Evolutionary conservation across 2,329 filamentous ascomycete genomes (phyloP).

Genomic region (Bipolaris cookei): DNA sequence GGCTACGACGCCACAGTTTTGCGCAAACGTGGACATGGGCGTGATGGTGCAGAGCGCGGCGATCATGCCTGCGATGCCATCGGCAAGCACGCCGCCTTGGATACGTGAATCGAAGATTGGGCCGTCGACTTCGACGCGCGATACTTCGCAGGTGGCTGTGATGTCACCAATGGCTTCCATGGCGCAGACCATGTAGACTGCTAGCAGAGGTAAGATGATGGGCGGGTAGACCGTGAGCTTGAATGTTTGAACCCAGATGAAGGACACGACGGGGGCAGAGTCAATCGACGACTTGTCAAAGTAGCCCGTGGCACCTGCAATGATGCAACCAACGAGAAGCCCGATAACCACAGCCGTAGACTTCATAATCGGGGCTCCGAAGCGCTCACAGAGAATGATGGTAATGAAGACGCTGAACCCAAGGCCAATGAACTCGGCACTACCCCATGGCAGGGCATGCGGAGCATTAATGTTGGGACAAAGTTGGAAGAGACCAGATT

Average conservation of each 20-base stretch:
- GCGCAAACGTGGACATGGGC: constrained; percentile 68
- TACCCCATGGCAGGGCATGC: constrained; percentile 76
- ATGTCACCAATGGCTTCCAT: constrained; percentile 84
- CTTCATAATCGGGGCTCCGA: constrained; percentile 85
- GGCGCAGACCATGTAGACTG: constrained; percentile 69
- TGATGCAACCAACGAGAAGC: constrained; percentile 76
- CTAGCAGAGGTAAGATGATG: constrained; percentile 72
- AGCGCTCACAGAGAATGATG: constrained; percentile 80
- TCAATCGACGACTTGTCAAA: constrained; percentile 77
- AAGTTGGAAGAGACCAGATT: constrained; percentile 62
- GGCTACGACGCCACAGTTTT: constrained; percentile 60
- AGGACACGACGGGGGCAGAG: constrained; percentile 71
- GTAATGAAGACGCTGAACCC: constrained; percentile 81
- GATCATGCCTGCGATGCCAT: constrained; percentile 76
- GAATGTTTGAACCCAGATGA: constrained; percentile 82
- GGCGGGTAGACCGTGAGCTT: constrained; percentile 73
- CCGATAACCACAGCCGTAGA: constrained; percentile 77
- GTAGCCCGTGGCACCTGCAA: constrained; percentile 78
- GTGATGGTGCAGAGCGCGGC: constrained; percentile 80
- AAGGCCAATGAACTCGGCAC: constrained; percentile 77
- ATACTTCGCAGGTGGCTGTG: constrained; percentile 82
- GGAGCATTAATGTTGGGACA: constrained; percentile 70
- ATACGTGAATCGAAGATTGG: constrained; percentile 75
- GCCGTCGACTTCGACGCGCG: constrained; percentile 75
- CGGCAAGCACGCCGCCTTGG: constrained; percentile 78